Evolutionary conservation across 805 yeast species (phyloP).

Genomic region (Candida patagonica): DNA sequence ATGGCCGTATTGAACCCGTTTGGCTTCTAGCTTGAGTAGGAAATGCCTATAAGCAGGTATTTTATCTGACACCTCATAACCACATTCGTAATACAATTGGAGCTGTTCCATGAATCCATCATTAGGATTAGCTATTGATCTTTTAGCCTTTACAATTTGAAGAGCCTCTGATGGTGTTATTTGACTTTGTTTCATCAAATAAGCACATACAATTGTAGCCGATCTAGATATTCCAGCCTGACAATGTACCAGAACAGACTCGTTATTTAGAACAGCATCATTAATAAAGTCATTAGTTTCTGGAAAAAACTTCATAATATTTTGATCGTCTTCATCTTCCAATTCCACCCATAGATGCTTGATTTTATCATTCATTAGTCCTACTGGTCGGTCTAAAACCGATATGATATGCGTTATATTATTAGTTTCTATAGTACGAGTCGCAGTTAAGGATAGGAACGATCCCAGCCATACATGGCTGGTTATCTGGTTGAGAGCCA

Average conservation of each 20-base stretch:
- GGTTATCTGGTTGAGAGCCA: constrained; percentile 15
- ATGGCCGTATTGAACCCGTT: not conserved
- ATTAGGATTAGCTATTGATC: constrained; percentile 59
- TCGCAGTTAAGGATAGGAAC: constrained; percentile 50
- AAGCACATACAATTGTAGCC: constrained; percentile 78
- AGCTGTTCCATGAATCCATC: constrained; percentile 67
- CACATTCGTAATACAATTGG: constrained; percentile 43
- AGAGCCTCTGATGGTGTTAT: constrained; percentile 53
- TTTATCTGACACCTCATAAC: constrained; percentile 24
- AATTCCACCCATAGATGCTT: constrained; percentile 49
- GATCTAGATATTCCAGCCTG: constrained; percentile 93
- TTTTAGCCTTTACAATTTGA: constrained; percentile 53
- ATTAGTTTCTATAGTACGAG: constrained; percentile 40
- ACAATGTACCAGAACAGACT: constrained; percentile 34
- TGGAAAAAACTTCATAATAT: constrained; percentile 56
- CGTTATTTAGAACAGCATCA: constrained; percentile 33
- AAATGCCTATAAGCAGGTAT: constrained; percentile 32
- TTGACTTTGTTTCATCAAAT: constrained; percentile 69
- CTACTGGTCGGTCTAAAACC: constrained; percentile 54
- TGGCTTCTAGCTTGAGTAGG: constrained; percentile 23
- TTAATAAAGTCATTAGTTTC: constrained; percentile 60
- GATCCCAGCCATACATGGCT: constrained; percentile 58
- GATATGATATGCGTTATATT: constrained; percentile 68
- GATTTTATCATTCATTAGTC: constrained; percentile 37
- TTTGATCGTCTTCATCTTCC: constrained; percentile 61